Conservation (phyloP, 2,329 filamentous ascomycete genomes). For the Aspergillus clavatus region DNA sequence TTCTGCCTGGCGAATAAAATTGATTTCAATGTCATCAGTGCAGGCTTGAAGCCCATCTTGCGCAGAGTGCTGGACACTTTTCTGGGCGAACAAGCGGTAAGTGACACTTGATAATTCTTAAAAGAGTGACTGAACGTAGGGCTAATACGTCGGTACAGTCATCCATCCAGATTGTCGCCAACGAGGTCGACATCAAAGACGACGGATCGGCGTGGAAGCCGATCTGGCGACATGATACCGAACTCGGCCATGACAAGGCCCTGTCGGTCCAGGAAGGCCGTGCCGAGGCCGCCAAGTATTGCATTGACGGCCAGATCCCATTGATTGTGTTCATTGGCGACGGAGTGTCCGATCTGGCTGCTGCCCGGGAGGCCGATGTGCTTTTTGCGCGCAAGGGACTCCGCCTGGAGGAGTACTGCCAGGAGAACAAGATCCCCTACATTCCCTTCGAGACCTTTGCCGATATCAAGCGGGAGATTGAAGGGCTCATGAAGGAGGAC, state of each 20-base stretch:
- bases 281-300: conserved; percentile 49
- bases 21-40: conserved; percentile 66
- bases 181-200: conserved; percentile 56
- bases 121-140: not conserved
- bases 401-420: conserved; percentile 61
- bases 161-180: conserved; percentile 63
- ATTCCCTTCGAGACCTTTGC: conserved; percentile 62
- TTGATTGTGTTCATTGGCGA: conserved; percentile 67
- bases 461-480: conserved; percentile 59
- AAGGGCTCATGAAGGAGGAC: conserved; percentile 55
- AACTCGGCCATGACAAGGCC: conserved; percentile 64
- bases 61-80: conserved; percentile 60
- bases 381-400: conserved; percentile 63
- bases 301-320: conserved; percentile 58
- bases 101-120: not conserved
- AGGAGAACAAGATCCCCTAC: conserved; percentile 57
- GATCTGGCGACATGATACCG: conserved; percentile 62
- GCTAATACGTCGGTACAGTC: conserved; percentile 27
- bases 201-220: conserved; percentile 61
- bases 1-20: conserved; percentile 61
- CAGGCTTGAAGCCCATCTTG: conserved; percentile 61
- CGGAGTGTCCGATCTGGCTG: conserved; percentile 63
- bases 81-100: conserved; percentile 53
- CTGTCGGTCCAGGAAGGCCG: conserved; percentile 59
- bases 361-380: conserved; percentile 62